phyloP scores from a whole-genome alignment of 768 basidiomycete genomes.

The Kwoniella sp. region DNA sequence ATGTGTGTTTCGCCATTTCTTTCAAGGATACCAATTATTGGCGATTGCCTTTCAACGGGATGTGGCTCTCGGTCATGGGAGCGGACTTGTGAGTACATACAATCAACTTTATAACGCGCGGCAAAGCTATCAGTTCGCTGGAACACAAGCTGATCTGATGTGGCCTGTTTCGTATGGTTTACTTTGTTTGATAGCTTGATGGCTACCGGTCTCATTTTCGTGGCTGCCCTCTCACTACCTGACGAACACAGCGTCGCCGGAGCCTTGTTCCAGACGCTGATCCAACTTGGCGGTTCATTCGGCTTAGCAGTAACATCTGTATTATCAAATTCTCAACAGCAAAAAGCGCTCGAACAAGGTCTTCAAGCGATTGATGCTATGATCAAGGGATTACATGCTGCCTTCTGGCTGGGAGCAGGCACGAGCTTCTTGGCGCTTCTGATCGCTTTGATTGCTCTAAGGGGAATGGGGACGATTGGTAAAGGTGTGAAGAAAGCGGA shows the following conservation, averaged over 20 bases:
- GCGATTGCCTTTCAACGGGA: slow-evolving; percentile 31
- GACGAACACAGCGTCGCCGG: slow-evolving; percentile 47
- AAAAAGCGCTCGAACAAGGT: slow-evolving; percentile 21
- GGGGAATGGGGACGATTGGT: slow-evolving; percentile 46
- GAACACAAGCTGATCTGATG: slow-evolving; percentile 6
- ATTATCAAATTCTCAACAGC: slow-evolving; percentile 28
- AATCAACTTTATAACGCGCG: too few relatives aligned
- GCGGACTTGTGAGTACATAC: slow-evolving; percentile 38
- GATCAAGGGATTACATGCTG: slow-evolving; percentile 40
- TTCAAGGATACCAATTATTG: slow-evolving; percentile 36
- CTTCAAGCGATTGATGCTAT: slow-evolving; percentile 16
- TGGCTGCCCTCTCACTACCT: slow-evolving; percentile 39
- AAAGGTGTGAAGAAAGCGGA: slow-evolving; percentile 11
- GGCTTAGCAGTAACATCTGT: slow-evolving; percentile 48
- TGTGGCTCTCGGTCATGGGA: slow-evolving; percentile 45
- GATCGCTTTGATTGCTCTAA: slow-evolving; percentile 35
- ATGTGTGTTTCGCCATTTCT: slow-evolving; percentile 38
- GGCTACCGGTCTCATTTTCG: slow-evolving; percentile 49
- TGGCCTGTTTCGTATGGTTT: not conserved
- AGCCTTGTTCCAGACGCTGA: slow-evolving; percentile 47
- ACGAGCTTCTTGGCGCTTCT: slow-evolving; percentile 35
- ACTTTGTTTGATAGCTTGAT: slow-evolving; percentile 31
- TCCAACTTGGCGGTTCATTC: slow-evolving; percentile 47
- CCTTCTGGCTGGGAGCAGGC: slow-evolving; percentile 50
- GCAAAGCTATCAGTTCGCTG: too few relatives aligned